phyloP scores from a whole-genome alignment of 495 filamentous ascomycete species.

The Hamigera avellanea region DNA sequence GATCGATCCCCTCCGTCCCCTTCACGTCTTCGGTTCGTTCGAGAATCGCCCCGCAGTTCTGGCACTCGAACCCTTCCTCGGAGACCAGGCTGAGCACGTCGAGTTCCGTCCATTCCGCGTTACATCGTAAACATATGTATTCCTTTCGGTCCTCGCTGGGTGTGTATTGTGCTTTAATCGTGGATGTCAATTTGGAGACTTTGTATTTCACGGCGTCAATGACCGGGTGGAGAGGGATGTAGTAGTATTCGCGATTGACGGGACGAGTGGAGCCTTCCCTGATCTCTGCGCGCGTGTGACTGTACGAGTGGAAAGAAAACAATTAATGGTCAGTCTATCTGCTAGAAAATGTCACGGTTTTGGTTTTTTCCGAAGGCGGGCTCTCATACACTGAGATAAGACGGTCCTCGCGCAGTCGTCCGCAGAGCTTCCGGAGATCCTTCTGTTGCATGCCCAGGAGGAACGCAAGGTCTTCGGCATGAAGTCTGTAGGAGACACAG shows the following conservation, averaged over 20 bases:
- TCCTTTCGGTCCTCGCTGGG: slow-evolving; percentile 82
- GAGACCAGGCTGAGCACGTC: slow-evolving; percentile 65
- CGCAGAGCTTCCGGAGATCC: slow-evolving; percentile 77
- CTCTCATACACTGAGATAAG: slow-evolving; percentile 61
- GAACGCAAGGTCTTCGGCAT: slow-evolving; percentile 76
- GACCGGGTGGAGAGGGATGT: slow-evolving; percentile 84
- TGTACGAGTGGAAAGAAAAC: slow-evolving; percentile 13
- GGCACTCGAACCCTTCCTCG: slow-evolving; percentile 65
- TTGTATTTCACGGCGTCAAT: slow-evolving; percentile 96
- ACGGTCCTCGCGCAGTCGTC: slow-evolving; percentile 70
- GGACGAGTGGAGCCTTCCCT: slow-evolving; percentile 72
- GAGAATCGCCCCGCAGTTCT: slow-evolving; percentile 64
- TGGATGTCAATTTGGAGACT: slow-evolving; percentile 70
- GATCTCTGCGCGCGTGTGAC: slow-evolving; percentile 67
- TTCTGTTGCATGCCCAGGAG: slow-evolving; percentile 81
- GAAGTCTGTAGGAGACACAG: slow-evolving; percentile 40
- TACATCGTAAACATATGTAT: slow-evolving; percentile 73
- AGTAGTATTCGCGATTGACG: slow-evolving; percentile 84
- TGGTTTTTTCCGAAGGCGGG: slow-evolving; percentile 1
- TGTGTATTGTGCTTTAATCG: slow-evolving; percentile 68
- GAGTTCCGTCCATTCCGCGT: slow-evolving; percentile 69
- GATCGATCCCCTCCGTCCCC: slow-evolving; percentile 39
- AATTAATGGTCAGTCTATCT: slow-evolving; percentile 4
- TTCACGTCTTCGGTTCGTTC: slow-evolving; percentile 53
- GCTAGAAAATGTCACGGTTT: too few relatives aligned